Base-by-base conservation (phyloP, 345 rosid genomes). In the Turritis glabra region DNA sequence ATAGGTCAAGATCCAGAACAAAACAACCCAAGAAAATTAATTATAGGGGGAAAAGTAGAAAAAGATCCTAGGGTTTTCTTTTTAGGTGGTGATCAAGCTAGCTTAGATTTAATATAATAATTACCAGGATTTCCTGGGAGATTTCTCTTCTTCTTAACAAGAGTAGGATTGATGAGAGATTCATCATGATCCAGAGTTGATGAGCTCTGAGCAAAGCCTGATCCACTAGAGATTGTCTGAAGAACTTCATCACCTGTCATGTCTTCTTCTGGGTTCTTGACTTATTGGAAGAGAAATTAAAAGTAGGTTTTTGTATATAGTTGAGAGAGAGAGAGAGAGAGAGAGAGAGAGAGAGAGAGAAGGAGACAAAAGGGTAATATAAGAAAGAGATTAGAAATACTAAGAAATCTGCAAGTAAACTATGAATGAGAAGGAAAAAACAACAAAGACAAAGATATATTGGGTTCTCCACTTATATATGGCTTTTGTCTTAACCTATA, bases 61-160 rank as follows among this genome's bases (percentile, higher is more conserved):
- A 30, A 32, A 69, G 21, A 29, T 14, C 38, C 48, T 78, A 78
- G 81, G 81, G 77, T 51, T 77, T 71, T 21, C 29, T 37, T 48
- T 75, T 17, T 43, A 62, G 29, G 62, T 47, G 76, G 65, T 77
- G 27, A 40, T 55, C 25, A 55, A 60, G 37, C 46, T 29, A 60
- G 37, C 46, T 29, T 10, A 44, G 43, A 19, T 44, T 64, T 44
- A 62, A 52, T 38, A 19, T 14, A 41, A 47, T 8, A 43, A 18
- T 17, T 23, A 82, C 98, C 98, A 84, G 98, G 98, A 18, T 82
- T 91, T 81, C 98, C 98, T 30, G 98, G 98, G 65, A 90, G 93
- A 83, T 85, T 94, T 77, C 97, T 87, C 86, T 91, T 94, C 92
- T 84, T 94, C 90, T 91, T 94, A 41, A 52, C 60, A 64, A 73